Evolutionary conservation across 768 basidiomycete genomes (phyloP), one percentile per base, ranked within the genome.

Genomic region (Amanita polypyramis): DNA sequence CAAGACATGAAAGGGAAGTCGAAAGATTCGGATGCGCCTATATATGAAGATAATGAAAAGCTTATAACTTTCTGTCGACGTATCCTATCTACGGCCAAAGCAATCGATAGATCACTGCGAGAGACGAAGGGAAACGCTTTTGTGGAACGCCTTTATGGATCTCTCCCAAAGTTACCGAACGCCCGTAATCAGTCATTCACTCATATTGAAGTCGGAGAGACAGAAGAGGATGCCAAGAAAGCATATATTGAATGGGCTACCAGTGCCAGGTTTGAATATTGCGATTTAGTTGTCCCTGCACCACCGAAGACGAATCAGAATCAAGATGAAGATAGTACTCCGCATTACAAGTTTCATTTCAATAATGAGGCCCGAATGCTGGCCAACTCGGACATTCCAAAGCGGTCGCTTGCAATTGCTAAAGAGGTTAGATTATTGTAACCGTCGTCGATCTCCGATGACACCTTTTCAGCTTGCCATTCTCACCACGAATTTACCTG

Each of bases 81-180:
- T 39, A 93, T 97, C 58, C 71, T 94, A 36, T 66, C 77, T 29
- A 92, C 90, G 7, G 85, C 87, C 5, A 74, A 74, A 49, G 85
- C 83, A 4, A 95, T 97, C 59, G 94, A 97, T 64, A 75, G 84
- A 25, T 88, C 91, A 11, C 67, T 97, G 50, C 75, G 78, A 46
- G 89, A 95, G 54, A 90, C 86, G 32, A 97, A 97, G 65, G 93
- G 93, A 35, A 77, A 84, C 55, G 77, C 77, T 1, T 96, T 95
- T 58, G 79, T 96, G 30, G 74, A 85, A 42, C 76, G 90, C 15
- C 69, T 94, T 51, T 83, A 82, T 54, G 73, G 75, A 2, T 77
- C 80, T 2, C 67, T 96, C 20, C 93, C 92, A 9, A 87, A 76
- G 62, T 76, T 92, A 32, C 68, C 73, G 23, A 73, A 71, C 2